phyloP scores from a whole-genome alignment of 345 rosid species.

The Hibiscus tridactylites region DNA sequence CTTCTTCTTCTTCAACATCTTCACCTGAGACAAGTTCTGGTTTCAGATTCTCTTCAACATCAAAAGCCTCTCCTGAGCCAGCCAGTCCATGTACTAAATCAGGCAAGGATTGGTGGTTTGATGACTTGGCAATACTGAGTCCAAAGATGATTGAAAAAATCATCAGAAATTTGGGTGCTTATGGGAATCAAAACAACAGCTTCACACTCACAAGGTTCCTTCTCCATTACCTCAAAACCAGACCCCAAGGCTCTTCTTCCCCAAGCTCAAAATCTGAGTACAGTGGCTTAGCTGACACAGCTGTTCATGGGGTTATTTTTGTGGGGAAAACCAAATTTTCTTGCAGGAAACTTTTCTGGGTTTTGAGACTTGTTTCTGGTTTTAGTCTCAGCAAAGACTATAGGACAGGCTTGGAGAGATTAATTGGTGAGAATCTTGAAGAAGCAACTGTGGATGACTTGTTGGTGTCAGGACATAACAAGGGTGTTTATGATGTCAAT shows the following conservation, averaged over 20 bases:
- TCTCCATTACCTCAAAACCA: constrained; percentile 54
- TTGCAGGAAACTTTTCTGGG: constrained; percentile 56
- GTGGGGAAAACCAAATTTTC: constrained; percentile 41
- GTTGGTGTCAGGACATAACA: constrained; percentile 37
- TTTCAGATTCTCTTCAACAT: constrained; percentile 35
- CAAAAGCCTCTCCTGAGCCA: constrained; percentile 22
- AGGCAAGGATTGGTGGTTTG: constrained; percentile 72
- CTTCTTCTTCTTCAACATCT: constrained; percentile 43
- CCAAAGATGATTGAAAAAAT: constrained; percentile 43
- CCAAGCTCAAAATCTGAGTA: constrained; percentile 23
- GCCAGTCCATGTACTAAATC: constrained; percentile 22
- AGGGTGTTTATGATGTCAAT: constrained; percentile 51
- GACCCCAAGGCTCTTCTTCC: constrained; percentile 12
- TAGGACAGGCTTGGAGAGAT: constrained; percentile 48
- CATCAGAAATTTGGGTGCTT: constrained; percentile 41
- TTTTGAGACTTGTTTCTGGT: constrained; percentile 41
- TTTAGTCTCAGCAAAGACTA: constrained; percentile 47
- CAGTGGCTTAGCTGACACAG: constrained; percentile 43
- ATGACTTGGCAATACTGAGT: constrained; percentile 41
- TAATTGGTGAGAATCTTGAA: constrained; percentile 58
- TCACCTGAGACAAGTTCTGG: constrained; percentile 41
- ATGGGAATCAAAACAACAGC: constrained; percentile 37
- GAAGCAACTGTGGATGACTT: constrained; percentile 75
- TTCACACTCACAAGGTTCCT: constrained; percentile 63
- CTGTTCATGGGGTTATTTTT: constrained; percentile 45